Percentiles rank a stretch among this genome's conserved stretches.
phyloP scores from a whole-genome alignment of 176 grass and related monocot genomes.

The Cocos nucifera region DNA sequence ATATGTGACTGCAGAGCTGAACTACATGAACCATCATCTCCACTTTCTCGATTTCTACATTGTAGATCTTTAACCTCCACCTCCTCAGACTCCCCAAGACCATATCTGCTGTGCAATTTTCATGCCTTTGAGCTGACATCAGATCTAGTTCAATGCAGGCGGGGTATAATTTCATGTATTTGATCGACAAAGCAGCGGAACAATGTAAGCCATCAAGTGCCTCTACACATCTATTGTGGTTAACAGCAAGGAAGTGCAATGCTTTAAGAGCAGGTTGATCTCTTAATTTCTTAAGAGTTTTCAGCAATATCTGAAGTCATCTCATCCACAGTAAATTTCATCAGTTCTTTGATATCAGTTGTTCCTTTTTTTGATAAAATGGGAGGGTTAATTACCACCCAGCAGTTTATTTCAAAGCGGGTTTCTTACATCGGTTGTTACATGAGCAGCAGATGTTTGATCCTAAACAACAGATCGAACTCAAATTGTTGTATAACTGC shows the following conservation, averaged over 20 bases:
- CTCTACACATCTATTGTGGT: constrained; percentile 53
- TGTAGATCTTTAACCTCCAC: constrained; percentile 25
- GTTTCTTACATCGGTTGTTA: constrained; percentile 12
- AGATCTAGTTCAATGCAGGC: constrained; percentile 61
- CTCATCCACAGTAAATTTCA: constrained; percentile 50
- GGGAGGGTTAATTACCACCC: too few species aligned
- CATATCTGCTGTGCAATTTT: constrained; percentile 29
- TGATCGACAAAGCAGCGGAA: constrained; percentile 50
- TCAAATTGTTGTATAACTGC: constrained; percentile 54
- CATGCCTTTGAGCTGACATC: constrained; percentile 36
- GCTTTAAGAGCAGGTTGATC: constrained; percentile 55
- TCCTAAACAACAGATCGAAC: constrained; percentile 31
- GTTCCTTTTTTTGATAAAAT: too few species aligned
- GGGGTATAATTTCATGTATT: constrained; percentile 76
- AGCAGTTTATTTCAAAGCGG: too few species aligned
- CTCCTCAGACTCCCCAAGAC: constrained; percentile 47
- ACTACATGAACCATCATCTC: constrained; percentile 4
- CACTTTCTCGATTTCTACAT: constrained; percentile 12
- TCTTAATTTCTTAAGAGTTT: constrained; percentile 30
- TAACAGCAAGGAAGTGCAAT: constrained; percentile 71
- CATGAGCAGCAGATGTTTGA: constrained; percentile 48
- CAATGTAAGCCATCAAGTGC: constrained; percentile 49
- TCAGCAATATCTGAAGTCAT: constrained; percentile 52
- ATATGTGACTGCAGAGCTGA: constrained; percentile 14
- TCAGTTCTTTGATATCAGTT: constrained; percentile 34